Evolutionary conservation across 208 protist species (phyloP), one percentile per base, ranked within the genome.

Genomic region (Crithidia brevicula): DNA sequence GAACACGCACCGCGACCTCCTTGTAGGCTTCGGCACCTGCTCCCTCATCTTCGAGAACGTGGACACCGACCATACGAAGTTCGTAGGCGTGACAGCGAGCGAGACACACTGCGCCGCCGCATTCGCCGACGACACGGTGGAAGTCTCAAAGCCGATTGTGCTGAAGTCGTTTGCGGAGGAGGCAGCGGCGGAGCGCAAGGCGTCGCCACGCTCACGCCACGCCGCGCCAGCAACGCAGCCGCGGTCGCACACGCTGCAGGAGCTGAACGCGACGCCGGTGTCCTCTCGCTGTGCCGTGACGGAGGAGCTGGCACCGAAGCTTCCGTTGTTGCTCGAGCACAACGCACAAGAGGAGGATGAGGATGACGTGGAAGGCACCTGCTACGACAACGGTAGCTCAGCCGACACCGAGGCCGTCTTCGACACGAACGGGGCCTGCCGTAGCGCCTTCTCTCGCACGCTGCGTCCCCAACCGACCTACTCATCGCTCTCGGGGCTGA

Each of bases 1-100:
- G 9, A 92, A 92, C 68, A 85, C 79, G 1, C 76, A 85, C 36
- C 78, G 85, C n/a, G 86, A 92, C 68, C 52, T 92, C 15, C 65
- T 92, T 38, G 86, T 89, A 13, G 86, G 86, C 22, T 92, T 92
- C 40, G 74, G 77, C 46, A 86, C 86, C 16, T 72, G 77, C 43
- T 85, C 86, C 18, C 61, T 92, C 31, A 74, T 92, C 49, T 92
- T 76, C 40, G 77, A 85, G 34, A 74, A 54, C 16, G 67, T 72
- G 4, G 57, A 63, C 18, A 71, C 74, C 4, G 79, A 88, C 56
- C 74, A 77, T 53, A 82, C 77, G 18, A 74, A 73, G 45, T 71
- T 79, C 31, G 40, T 81, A 1, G 79, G 79, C 23, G 59, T 71
- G 15, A 2, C 34, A 13, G 57, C 58, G 15, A 36, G 40, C n/a